phyloP scores from a whole-genome alignment of 805 yeast genomes.

The Debaryomyces prosopidis region DNA sequence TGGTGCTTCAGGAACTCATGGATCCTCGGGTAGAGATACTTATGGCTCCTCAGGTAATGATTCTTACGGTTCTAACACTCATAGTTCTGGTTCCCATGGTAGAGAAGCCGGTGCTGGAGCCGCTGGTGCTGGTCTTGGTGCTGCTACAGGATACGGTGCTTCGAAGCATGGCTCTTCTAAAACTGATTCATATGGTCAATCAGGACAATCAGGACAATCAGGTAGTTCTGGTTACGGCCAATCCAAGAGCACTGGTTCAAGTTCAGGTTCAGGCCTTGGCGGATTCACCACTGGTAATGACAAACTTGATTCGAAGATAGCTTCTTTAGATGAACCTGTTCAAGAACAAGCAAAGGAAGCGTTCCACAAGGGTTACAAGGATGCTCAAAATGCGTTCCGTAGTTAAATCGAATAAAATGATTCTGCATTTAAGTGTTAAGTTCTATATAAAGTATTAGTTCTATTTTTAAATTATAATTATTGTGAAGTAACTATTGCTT shows the following conservation, averaged over 20 bases:
- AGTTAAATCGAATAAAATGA: neutral
- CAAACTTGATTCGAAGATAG: constrained; percentile 34
- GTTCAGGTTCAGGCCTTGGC: constrained; percentile 7
- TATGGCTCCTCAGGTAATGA: constrained; percentile 12
- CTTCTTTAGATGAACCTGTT: constrained; percentile 31
- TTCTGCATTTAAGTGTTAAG: neutral
- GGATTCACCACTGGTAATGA: constrained; percentile 38
- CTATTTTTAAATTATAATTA: neutral
- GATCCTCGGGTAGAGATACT: constrained; percentile 16
- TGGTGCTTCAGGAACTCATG: constrained; percentile 6
- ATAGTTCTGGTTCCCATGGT: constrained; percentile 11
- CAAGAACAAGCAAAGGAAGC: constrained; percentile 43
- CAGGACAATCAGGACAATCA: constrained; percentile 5
- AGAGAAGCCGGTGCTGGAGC: constrained; percentile 13
- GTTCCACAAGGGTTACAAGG: constrained; percentile 39
- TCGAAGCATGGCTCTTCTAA: constrained; percentile 4
- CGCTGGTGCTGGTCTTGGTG: constrained; percentile 11
- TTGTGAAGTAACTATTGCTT: too few species aligned
- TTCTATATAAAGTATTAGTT: neutral
- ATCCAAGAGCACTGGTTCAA: constrained; percentile 8
- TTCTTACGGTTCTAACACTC: constrained; percentile 5
- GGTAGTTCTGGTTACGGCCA: constrained; percentile 5
- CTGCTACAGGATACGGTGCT: constrained; percentile 7
- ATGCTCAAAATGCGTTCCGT: constrained; percentile 30
- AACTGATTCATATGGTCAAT: constrained; percentile 10